Evolutionary conservation across 129 eudicot species (phyloP).

Genomic region (Flaveria brownii): DNA sequence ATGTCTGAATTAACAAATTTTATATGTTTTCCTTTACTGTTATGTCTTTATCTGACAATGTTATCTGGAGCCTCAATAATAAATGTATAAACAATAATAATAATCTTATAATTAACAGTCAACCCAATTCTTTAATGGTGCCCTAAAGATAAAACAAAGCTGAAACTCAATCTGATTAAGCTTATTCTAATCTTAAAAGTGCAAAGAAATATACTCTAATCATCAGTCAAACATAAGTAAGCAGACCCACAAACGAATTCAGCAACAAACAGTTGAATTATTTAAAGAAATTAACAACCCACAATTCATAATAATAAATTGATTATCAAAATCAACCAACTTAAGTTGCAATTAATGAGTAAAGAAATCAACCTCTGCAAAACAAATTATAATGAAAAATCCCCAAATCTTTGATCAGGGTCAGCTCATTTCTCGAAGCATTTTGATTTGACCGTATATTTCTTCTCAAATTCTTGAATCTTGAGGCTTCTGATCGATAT

Average conservation of each 20-base stretch:
- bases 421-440: no score
- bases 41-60: slow-evolving; percentile 65
- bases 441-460: neutral
- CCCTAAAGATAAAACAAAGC: slow-evolving; percentile 40
- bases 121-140: slow-evolving; percentile 60
- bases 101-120: slow-evolving; percentile 43
- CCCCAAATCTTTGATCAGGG: slow-evolving; percentile 11
- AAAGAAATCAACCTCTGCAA: slow-evolving; percentile 41
- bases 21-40: slow-evolving; percentile 31
- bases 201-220: slow-evolving; percentile 50
- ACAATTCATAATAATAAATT: slow-evolving; percentile 6
- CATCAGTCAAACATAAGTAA: slow-evolving; percentile 46
- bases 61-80: slow-evolving; percentile 42
- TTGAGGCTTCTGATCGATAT: slow-evolving; percentile 38
- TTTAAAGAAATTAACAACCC: slow-evolving; percentile 7
- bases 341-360: neutral
- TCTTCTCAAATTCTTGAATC: no score
- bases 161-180: slow-evolving; percentile 48
- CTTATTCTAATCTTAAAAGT: slow-evolving; percentile 19
- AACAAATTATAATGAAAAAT: slow-evolving; percentile 26
- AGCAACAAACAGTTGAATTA: no score
- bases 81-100: slow-evolving; percentile 25
- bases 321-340: slow-evolving; percentile 4
- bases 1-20: slow-evolving; percentile 29
- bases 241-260: no score